Evolutionary conservation across 352 stramenopile genomes (phyloP), one percentile per base, ranked within the genome.

Genomic region (Globisporangium sylvaticum): DNA sequence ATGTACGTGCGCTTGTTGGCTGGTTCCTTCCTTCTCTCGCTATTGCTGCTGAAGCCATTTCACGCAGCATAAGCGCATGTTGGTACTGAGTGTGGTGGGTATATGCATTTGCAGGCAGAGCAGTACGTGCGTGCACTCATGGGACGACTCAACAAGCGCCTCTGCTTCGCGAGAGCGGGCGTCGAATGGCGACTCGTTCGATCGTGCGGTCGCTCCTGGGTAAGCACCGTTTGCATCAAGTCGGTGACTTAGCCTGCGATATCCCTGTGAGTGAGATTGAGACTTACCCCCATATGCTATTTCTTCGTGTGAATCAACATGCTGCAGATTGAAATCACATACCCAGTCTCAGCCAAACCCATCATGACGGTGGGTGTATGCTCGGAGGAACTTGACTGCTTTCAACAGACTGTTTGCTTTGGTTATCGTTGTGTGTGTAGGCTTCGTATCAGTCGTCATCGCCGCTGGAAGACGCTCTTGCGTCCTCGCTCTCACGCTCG

Each of bases 71-170:
- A 12, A 6, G 31, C 14, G 15, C 39, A 20, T 37, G 37, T 14
- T 63, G 15, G 3, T 32, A 37, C 39, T 29, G 24, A 12, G n/a
- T 55, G 50, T 50, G 44, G 24, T 27, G 18, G 20, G 24, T 18
- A 68, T 31, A 7, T 57, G 9, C 9, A 25, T 42, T 18, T 22
- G 15, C 59, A 92, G 84, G 84, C 83, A 6, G 83, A 90, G 65
- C 80, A 88, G 54, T 92, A 92, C 64, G 80, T 88, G 14, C 74
- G 75, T 6, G 76, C 84, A 32, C 77, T 92, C 15, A 74, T 83
- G 12, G 42, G 57, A 10, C 79, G 84, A 25, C 84, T 92, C 68
- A 92, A 90, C 64, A 80, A 77, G 31, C 78, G 84, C 0, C 65
- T 75, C 15, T 91, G 83, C 63, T 92, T 91, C 55, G 66, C 79